Conservation (phyloP, 495 filamentous ascomycete species). For the Emericellopsis terricola region DNA sequence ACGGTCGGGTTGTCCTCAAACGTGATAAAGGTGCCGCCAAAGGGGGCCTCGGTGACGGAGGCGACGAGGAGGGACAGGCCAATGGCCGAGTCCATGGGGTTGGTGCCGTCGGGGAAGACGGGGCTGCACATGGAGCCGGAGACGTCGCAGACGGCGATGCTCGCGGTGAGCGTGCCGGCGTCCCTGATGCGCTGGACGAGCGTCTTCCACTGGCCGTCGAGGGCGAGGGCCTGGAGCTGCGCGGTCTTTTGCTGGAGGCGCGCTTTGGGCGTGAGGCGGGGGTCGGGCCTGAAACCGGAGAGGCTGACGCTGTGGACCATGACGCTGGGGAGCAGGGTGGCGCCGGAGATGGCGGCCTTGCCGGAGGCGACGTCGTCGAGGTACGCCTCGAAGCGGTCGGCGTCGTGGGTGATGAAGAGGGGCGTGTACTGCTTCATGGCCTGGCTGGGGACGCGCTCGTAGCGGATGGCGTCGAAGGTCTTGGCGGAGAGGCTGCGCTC, state of each 20-base stretch:
- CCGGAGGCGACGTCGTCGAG: conserved; percentile 17
- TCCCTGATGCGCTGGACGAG: conserved; percentile 28
- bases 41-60: conserved; percentile 22
- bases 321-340: conserved; percentile 21
- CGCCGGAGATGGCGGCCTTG: conserved; percentile 21
- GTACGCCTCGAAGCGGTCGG: conserved; percentile 20
- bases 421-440: conserved; percentile 27
- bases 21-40: conserved; percentile 26
- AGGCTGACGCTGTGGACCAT: conserved; percentile 7
- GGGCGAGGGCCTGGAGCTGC: conserved; percentile 8
- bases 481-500: conserved; percentile 22
- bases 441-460: conserved; percentile 25
- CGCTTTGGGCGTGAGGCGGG: neutral
- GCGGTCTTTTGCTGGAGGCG: conserved; percentile 4
- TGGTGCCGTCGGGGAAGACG: conserved; percentile 17
- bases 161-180: conserved; percentile 19
- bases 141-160: conserved; percentile 29
- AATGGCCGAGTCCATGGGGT: conserved; percentile 25
- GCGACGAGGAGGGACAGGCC: conserved; percentile 28
- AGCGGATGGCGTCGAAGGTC: conserved; percentile 21
- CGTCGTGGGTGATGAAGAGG: conserved; percentile 23
- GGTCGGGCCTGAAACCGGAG: neutral
- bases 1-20: conserved; percentile 17
- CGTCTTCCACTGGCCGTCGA: conserved; percentile 26
- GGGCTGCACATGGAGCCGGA: conserved; percentile 21